Percentiles rank a stretch among this genome's conserved stretches.
These are phyloP conservation scores for Phytophthora podocarpi DNA, from an alignment of 352 stramenopile species.

Conservation along the genomic window DNA sequence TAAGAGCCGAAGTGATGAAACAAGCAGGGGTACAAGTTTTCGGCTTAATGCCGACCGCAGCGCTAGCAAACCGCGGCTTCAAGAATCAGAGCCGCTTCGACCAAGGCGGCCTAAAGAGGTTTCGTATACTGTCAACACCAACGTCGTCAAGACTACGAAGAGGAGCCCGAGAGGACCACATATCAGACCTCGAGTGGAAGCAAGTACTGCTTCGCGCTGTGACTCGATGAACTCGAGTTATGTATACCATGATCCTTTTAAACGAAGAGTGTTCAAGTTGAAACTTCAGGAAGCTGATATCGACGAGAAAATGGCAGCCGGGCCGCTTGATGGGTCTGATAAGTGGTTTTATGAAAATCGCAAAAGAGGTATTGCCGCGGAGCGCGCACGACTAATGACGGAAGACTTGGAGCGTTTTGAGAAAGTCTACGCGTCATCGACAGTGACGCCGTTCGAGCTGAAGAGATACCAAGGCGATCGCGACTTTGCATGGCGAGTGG, in stretches of 20 bases:
- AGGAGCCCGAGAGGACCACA: neutral
- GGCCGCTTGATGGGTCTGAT: neutral
- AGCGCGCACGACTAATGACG: slow-evolving; percentile 6
- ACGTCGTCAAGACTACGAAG: neutral
- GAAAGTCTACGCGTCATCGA: slow-evolving; percentile 5
- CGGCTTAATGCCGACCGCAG: neutral
- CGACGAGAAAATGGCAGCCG: slow-evolving; percentile 2
- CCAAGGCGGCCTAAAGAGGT: neutral
- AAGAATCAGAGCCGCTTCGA: neutral
- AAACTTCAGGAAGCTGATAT: slow-evolving; percentile 28
- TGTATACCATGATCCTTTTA: slow-evolving; percentile 7
- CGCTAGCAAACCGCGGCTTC: neutral
- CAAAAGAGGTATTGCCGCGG: neutral
- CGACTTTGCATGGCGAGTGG: slow-evolving; percentile 16
- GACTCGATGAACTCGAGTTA: neutral
- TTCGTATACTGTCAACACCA: neutral
- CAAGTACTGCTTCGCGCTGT: neutral
- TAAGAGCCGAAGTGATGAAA: neutral
- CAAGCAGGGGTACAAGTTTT: neutral
- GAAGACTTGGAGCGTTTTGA: slow-evolving; percentile 29
- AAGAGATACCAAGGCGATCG: slow-evolving; percentile 18
- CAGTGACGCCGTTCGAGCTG: slow-evolving; percentile 1
- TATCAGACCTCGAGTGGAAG: neutral
- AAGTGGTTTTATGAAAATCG: slow-evolving; percentile 5
- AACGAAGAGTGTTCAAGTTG: slow-evolving; percentile 26